These are phyloP conservation scores for Collariella sp. DNA, from an alignment of 495 filamentous ascomycete genomes.

Conservation along the genomic window DNA sequence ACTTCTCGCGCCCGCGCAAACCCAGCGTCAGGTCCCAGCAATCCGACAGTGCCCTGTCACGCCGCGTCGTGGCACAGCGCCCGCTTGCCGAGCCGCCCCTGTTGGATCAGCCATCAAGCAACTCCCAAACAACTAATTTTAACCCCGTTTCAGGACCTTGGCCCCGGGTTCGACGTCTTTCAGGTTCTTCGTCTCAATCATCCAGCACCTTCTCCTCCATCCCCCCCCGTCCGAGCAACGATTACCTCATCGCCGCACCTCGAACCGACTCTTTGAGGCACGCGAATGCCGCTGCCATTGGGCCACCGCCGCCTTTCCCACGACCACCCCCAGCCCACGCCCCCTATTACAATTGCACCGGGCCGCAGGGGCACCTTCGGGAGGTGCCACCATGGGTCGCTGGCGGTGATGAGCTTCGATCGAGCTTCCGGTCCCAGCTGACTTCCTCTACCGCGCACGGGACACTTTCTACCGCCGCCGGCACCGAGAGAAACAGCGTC, in stretches of 20 bases:
- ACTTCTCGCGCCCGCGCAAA: slow-evolving; percentile 46
- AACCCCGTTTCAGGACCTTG: slow-evolving; percentile 19
- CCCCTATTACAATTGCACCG: slow-evolving; percentile 8
- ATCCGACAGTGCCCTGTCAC: slow-evolving; percentile 28
- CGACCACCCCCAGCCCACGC: slow-evolving; percentile 14
- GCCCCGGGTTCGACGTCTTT: slow-evolving; percentile 36
- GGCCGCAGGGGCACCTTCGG: slow-evolving; percentile 19
- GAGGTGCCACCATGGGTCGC: slow-evolving; percentile 37
- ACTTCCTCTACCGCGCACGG: slow-evolving; percentile 63
- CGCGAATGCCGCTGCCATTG: slow-evolving; percentile 15
- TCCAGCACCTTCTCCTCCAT: slow-evolving; percentile 36
- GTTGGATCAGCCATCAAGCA: slow-evolving; percentile 24
- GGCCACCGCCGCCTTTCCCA: slow-evolving; percentile 6
- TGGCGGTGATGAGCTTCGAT: slow-evolving; percentile 49
- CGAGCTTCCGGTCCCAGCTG: slow-evolving; percentile 60
- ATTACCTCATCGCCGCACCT: slow-evolving; percentile 16
- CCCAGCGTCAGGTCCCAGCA: slow-evolving; percentile 37
- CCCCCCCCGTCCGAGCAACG: slow-evolving; percentile 27
- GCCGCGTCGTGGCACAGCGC: slow-evolving; percentile 18
- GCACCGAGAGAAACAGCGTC: slow-evolving; percentile 77
- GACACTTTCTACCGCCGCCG: slow-evolving; percentile 60
- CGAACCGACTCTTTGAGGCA: slow-evolving; percentile 18
- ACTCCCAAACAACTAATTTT: slow-evolving; percentile 12
- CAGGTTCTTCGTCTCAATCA: slow-evolving; percentile 40
- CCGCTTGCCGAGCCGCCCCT: slow-evolving; percentile 23